These are phyloP conservation scores for Smittium culicis DNA, from an alignment of 371 early-diverging fungal species.

Conservation along the genomic window DNA sequence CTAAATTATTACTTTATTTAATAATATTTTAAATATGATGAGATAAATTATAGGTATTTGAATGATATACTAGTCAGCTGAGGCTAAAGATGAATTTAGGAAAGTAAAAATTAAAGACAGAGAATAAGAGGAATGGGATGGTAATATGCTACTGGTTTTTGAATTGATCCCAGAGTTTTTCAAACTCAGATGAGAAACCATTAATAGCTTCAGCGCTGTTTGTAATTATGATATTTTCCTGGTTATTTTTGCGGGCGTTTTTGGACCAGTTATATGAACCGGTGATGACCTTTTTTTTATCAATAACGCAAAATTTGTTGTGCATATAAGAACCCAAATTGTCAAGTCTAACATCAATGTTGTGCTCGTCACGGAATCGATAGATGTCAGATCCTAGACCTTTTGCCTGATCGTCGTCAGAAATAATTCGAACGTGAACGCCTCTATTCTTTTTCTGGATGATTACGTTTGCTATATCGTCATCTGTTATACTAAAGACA, in stretches of 20 bases:
- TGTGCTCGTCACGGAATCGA: slow-evolving; percentile 32
- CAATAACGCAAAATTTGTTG: slow-evolving; percentile 50
- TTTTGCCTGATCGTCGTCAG: slow-evolving; percentile 46
- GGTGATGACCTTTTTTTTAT: slow-evolving; percentile 25
- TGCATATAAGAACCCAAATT: slow-evolving; percentile 41
- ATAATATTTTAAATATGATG: too few species aligned
- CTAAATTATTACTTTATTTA: too few species aligned
- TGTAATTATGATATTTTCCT: slow-evolving; percentile 43
- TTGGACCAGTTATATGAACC: slow-evolving; percentile 29
- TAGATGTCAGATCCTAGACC: slow-evolving; percentile 39
- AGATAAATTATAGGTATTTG: too few species aligned
- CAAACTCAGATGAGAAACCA: slow-evolving; percentile 39
- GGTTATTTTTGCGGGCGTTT: slow-evolving; percentile 42
- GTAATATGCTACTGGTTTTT: slow-evolving; percentile 1
- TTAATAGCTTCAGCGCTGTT: slow-evolving; percentile 37
- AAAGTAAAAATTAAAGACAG: too few species aligned
- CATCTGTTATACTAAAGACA: slow-evolving; percentile 51
- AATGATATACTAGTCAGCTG: too few species aligned
- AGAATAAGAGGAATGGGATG: not conserved
- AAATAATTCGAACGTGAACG: slow-evolving; percentile 37
- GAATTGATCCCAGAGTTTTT: slow-evolving; percentile 38
- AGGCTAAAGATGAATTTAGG: too few species aligned
- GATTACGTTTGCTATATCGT: slow-evolving; percentile 44
- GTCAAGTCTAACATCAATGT: slow-evolving; percentile 34
- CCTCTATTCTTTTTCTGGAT: slow-evolving; percentile 41